phyloP scores from a whole-genome alignment of 768 basidiomycete species.

The Phylloporus scabripes region DNA sequence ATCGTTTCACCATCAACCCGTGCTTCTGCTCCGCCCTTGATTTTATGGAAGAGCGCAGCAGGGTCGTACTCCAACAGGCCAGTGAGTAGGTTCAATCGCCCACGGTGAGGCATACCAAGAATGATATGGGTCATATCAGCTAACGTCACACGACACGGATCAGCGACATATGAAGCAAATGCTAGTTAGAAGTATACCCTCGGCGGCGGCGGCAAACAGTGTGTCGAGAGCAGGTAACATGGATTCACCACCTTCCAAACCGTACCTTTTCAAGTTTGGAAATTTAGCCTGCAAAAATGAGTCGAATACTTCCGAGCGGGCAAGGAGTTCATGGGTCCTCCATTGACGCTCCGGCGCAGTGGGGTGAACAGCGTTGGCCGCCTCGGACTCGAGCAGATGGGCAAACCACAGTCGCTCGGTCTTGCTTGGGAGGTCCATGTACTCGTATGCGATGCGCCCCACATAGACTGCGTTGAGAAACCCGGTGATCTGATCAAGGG shows the following conservation, averaged over 20 bases:
- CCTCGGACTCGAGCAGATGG: conserved; percentile 63
- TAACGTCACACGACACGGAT: conserved; percentile 14
- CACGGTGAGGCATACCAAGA: conserved; percentile 84
- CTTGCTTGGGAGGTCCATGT: conserved; percentile 84
- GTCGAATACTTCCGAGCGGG: conserved; percentile 76
- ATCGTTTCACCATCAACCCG: conserved; percentile 55
- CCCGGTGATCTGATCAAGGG: conserved; percentile 60
- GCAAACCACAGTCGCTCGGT: conserved; percentile 89
- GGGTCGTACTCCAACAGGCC: conserved; percentile 66
- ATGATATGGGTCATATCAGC: conserved; percentile 69
- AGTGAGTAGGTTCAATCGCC: conserved; percentile 79
- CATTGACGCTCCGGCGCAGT: conserved; percentile 38
- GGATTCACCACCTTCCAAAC: conserved; percentile 88
- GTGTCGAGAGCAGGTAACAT: conserved; percentile 87
- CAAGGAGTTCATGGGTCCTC: conserved; percentile 64
- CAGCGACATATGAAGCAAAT: neutral
- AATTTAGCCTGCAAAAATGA: conserved; percentile 84
- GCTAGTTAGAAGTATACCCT: conserved; percentile 34
- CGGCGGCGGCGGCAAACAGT: conserved; percentile 62
- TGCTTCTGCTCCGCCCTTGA: conserved; percentile 71
- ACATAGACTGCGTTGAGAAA: conserved; percentile 75
- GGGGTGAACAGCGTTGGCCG: conserved; percentile 28
- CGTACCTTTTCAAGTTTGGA: conserved; percentile 83
- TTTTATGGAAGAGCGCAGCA: conserved; percentile 77
- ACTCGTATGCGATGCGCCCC: conserved; percentile 86